Evolutionary conservation across 768 basidiomycete species (phyloP).

Genomic region (Boletales sp.): DNA sequence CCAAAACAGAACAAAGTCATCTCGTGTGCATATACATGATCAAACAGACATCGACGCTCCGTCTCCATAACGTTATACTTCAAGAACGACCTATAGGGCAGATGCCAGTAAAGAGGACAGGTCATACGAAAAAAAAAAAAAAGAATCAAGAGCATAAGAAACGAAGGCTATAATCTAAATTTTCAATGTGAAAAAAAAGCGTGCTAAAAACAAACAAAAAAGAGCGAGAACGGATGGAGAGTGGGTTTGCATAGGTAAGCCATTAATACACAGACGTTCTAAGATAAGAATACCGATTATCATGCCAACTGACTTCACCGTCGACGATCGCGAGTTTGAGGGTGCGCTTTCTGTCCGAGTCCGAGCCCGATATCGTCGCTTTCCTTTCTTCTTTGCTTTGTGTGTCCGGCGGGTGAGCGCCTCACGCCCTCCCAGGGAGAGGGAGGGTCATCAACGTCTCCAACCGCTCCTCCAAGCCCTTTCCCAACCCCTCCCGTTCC

Average conservation of each 20-base stretch:
- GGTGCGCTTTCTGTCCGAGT: too few relatives aligned
- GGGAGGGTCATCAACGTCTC: constrained; percentile 49
- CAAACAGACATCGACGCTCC: too few relatives aligned
- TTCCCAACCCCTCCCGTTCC: constrained; percentile 81
- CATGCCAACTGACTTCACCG: constrained; percentile 8
- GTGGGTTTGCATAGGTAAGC: constrained; percentile 19
- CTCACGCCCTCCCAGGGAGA: constrained; percentile 24
- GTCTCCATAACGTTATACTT: too few relatives aligned
- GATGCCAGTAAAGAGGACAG: background rate
- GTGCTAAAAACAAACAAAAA: background rate
- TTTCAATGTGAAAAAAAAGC: background rate
- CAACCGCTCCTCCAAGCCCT: constrained; percentile 78
- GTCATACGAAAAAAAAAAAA: too few relatives aligned
- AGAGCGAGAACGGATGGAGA: background rate
- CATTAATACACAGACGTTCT: constrained; percentile 23
- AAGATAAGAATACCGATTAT: constrained; percentile 24
- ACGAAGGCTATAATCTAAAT: background rate
- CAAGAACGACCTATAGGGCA: too few relatives aligned
- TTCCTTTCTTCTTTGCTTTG: too few relatives aligned
- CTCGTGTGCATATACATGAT: too few relatives aligned
- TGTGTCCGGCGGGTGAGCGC: background rate
- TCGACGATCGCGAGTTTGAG: background rate
- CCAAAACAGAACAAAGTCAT: too few relatives aligned
- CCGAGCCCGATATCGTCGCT: too few relatives aligned
- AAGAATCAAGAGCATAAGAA: too few relatives aligned